phyloP scores from a whole-genome alignment of 352 stramenopile species.

The Hyaloperonospora arabidopsidis region DNA sequence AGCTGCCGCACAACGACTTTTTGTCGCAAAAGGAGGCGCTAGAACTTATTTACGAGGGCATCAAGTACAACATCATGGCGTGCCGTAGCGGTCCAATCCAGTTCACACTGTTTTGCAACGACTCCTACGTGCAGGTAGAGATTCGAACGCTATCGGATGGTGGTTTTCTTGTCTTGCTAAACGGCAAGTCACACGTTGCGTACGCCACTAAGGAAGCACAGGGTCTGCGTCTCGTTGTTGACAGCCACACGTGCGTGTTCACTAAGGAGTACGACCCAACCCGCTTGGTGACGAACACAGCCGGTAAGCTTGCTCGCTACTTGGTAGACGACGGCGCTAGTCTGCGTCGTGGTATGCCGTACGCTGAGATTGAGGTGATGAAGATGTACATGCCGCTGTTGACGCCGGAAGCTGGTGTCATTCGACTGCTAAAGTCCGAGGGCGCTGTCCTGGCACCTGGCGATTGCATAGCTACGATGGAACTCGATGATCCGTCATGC shows the following conservation, averaged over 20 bases:
- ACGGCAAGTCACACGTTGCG: conserved; percentile 94
- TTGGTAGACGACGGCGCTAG: conserved; percentile 94
- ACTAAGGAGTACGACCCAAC: conserved; percentile 99
- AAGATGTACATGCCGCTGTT: conserved; percentile 99
- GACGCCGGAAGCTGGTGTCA: conserved; percentile 93
- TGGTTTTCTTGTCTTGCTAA: conserved; percentile 96
- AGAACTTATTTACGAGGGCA: conserved; percentile 97
- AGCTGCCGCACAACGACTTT: conserved; percentile 87
- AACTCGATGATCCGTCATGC: conserved; percentile 96
- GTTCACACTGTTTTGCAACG: conserved; percentile 89
- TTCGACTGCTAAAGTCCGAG: conserved; percentile 94
- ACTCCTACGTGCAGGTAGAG: conserved; percentile 88
- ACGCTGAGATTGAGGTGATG: conserved; percentile 95
- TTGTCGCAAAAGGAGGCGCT: conserved; percentile 82
- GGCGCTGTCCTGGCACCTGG: conserved; percentile 92
- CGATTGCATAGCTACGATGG: conserved; percentile 95
- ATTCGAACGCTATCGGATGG: conserved; percentile 95
- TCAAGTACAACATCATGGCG: conserved; percentile 96
- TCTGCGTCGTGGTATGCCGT: conserved; percentile 77
- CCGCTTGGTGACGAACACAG: conserved; percentile 94
- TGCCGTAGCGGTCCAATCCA: conserved; percentile 85
- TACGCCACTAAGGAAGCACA: conserved; percentile 91
- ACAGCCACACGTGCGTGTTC: conserved; percentile 95
- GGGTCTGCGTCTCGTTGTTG: conserved; percentile 89
- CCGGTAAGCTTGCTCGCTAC: conserved; percentile 98